Evolutionary conservation across 805 yeast species (phyloP).

Genomic region (Candida vartiovaarae): DNA sequence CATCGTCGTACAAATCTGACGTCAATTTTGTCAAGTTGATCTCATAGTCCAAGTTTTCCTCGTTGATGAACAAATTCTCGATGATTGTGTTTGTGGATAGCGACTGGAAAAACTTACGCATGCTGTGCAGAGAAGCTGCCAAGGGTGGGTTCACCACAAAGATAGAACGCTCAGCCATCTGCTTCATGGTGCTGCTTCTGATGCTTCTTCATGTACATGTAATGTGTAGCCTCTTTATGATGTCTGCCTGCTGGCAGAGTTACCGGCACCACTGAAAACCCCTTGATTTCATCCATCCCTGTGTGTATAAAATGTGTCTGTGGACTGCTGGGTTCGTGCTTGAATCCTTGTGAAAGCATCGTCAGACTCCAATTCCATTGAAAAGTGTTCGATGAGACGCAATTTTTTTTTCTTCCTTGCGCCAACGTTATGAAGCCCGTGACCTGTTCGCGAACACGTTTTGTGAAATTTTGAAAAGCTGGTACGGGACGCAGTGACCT

Average conservation of each 20-base stretch:
- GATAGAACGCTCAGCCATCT: constrained; percentile 48
- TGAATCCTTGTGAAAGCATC: too few relatives aligned
- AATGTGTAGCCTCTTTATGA: constrained; percentile 36
- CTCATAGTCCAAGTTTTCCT: constrained; percentile 36
- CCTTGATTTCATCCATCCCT: constrained; percentile 41
- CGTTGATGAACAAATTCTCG: constrained; percentile 39
- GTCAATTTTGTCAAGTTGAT: constrained; percentile 54
- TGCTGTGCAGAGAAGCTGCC: constrained; percentile 40
- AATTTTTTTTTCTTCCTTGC: not conserved
- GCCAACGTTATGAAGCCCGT: not conserved
- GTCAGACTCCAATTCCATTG: too few relatives aligned
- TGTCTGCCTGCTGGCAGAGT: constrained; percentile 28
- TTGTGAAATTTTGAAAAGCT: too few relatives aligned
- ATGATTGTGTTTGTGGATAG: constrained; percentile 62
- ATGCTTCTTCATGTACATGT: constrained; percentile 62
- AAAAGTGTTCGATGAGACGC: not conserved
- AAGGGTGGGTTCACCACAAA: constrained; percentile 76
- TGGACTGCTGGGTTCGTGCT: too few relatives aligned
- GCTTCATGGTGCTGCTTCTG: constrained; percentile 33
- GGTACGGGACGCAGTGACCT: too few relatives aligned
- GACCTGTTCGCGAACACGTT: too few relatives aligned
- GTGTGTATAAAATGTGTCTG: too few relatives aligned
- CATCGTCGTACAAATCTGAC: constrained; percentile 41
- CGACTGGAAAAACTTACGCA: constrained; percentile 51
- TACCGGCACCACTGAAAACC: constrained; percentile 47